phyloP scores from a whole-genome alignment of 169 alveolate species.

The Perkinsus marinus region DNA sequence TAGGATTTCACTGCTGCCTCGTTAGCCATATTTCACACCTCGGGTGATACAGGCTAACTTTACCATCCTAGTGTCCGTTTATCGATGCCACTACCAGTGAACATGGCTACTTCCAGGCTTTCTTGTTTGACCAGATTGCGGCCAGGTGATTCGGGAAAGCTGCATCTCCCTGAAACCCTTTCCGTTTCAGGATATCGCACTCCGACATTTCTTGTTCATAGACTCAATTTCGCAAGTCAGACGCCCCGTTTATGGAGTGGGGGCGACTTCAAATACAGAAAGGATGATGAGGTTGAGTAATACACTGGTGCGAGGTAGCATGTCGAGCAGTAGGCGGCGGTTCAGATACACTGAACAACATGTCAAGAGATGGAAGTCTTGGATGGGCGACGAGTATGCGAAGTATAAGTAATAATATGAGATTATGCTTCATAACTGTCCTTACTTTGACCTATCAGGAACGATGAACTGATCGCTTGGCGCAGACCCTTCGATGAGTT shows the following conservation, averaged over 20 bases:
- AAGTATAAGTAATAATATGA: too few species aligned
- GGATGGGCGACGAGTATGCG: too few species aligned
- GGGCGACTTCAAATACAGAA: not conserved
- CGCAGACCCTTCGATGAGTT: not conserved
- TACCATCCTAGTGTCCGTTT: too few species aligned
- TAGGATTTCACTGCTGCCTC: too few species aligned
- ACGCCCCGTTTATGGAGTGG: not conserved
- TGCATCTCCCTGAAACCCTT: not conserved
- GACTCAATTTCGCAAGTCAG: not conserved
- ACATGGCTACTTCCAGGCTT: too few species aligned
- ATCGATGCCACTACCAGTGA: too few species aligned
- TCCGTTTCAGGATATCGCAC: not conserved
- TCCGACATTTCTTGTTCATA: not conserved
- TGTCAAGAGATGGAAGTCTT: not conserved
- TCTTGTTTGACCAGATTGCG: too few species aligned
- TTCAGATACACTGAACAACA: not conserved
- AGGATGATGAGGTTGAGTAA: not conserved
- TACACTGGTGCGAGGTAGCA: not conserved
- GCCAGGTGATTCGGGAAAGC: too few species aligned
- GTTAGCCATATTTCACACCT: too few species aligned
- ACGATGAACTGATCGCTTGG: not conserved
- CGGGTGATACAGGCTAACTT: too few species aligned
- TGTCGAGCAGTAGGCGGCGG: too few species aligned
- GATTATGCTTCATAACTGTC: too few species aligned
- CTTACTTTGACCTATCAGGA: not conserved